These are phyloP conservation scores for Stagonosporopsis tanaceti DNA, from an alignment of 2,329 filamentous ascomycete species.

Conservation along the genomic window DNA sequence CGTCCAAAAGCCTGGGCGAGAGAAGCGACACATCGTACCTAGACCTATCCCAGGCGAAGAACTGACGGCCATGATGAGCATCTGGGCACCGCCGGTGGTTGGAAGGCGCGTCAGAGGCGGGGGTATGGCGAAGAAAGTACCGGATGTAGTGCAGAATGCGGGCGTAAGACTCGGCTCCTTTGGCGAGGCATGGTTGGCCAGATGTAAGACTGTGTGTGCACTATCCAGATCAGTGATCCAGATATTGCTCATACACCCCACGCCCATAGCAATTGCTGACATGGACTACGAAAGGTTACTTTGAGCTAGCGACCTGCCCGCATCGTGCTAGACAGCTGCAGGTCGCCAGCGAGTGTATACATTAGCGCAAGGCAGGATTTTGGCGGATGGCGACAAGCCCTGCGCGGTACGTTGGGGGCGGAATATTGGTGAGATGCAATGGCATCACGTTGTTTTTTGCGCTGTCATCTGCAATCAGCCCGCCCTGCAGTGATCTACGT, in stretches of 20 bases:
- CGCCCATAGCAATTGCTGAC: constrained; percentile 37
- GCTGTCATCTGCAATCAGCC: constrained; percentile 1
- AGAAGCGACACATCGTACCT: constrained; percentile 29
- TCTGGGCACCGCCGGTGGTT: constrained; percentile 27
- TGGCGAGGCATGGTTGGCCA: constrained; percentile 28
- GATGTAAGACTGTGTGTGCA: constrained; percentile 22
- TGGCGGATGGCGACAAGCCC: constrained; percentile 24
- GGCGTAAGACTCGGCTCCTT: constrained; percentile 35
- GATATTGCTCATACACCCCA: constrained; percentile 26
- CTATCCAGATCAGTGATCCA: constrained; percentile 29
- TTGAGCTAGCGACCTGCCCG: constrained; percentile 35
- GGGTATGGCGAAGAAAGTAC: constrained; percentile 25
- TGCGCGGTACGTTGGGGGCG: constrained; percentile 30
- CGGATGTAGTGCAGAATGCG: constrained; percentile 29
- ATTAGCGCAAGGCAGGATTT: constrained; percentile 23
- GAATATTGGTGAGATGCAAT: constrained; percentile 8
- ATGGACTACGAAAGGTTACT: constrained; percentile 30
- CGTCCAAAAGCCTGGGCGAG: constrained; percentile 24
- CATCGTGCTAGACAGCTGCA: constrained; percentile 30
- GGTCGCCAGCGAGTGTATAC: constrained; percentile 17
- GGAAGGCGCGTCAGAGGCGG: constrained; percentile 32
- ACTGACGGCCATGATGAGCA: constrained; percentile 31
- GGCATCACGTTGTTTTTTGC: background rate
- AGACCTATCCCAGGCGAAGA: constrained; percentile 26
- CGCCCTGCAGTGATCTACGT: constrained; percentile 1